Evolutionary conservation across 1,284 basidiomycete species (phyloP).

Genomic region (Ganoderma lingzhi): DNA sequence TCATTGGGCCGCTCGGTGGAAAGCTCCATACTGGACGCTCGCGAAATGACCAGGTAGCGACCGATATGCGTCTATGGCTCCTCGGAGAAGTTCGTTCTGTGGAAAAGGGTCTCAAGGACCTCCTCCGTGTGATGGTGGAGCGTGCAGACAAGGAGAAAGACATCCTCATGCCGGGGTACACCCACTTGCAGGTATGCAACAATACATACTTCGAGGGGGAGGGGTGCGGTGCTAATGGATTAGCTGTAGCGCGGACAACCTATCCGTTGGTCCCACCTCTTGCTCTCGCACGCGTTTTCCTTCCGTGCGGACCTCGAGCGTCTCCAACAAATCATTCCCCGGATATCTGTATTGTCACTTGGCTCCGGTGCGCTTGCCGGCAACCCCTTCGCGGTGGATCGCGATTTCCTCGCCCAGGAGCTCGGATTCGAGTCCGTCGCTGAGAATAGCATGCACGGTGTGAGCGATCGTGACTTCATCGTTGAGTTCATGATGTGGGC

Average conservation of each 20-base stretch:
- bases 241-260: conserved; percentile 87
- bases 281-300: conserved; percentile 94
- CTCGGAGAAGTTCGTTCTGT: conserved; percentile 82
- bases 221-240: neutral
- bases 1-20: conserved; percentile 91
- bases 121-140: conserved; percentile 90
- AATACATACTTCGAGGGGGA: neutral
- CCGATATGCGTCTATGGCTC: conserved; percentile 97
- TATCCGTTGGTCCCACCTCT: conserved; percentile 97
- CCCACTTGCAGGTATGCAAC: conserved; percentile 86
- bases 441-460: conserved; percentile 95
- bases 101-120: conserved; percentile 76
- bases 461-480: conserved; percentile 97
- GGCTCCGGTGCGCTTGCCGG: conserved; percentile 96
- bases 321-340: conserved; percentile 84
- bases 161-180: conserved; percentile 94
- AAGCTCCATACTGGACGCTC: conserved; percentile 97
- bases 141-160: conserved; percentile 94
- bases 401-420: conserved; percentile 87
- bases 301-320: conserved; percentile 91
- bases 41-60: conserved; percentile 97
- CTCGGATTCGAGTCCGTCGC: conserved; percentile 87
- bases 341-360: conserved; percentile 92
- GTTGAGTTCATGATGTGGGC: conserved; percentile 98
- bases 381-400: conserved; percentile 93